Conservation (phyloP, 1,139 yeast species). For the Blastobotrys apis region DNA sequence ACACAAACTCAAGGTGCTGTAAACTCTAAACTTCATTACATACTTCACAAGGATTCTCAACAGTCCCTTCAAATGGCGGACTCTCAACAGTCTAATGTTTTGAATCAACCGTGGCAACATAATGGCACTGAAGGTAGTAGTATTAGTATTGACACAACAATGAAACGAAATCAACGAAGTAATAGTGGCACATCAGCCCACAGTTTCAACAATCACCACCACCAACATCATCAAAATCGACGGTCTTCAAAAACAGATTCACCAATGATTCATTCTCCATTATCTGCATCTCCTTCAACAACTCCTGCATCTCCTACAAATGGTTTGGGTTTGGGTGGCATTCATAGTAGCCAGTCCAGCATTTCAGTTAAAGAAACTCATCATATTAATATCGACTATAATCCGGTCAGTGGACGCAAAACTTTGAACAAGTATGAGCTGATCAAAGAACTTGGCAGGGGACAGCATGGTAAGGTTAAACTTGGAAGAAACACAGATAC, state of each 20-base stretch:
- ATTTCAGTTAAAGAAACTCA: constrained; percentile 74
- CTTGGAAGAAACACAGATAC: constrained; percentile 72
- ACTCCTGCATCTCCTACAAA: constrained; percentile 14
- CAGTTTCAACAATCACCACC: not conserved
- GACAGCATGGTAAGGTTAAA: constrained; percentile 97
- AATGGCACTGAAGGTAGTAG: too few relatives aligned
- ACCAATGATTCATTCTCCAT: constrained; percentile 9
- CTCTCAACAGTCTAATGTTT: not conserved
- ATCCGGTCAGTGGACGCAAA: constrained; percentile 80
- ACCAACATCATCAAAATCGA: constrained; percentile 1
- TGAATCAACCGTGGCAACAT: not conserved
- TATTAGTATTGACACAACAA: not conserved
- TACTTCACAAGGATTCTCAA: constrained; percentile 15
- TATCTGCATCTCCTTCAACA: constrained; percentile 13
- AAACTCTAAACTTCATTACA: constrained; percentile 16
- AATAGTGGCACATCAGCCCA: too few relatives aligned
- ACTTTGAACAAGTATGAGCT: constrained; percentile 89
- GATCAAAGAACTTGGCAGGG: constrained; percentile 80
- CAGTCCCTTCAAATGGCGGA: constrained; percentile 8
- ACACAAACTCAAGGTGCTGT: not conserved
- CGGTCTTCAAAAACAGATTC: not conserved
- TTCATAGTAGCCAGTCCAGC: constrained; percentile 12
- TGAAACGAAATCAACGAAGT: too few relatives aligned
- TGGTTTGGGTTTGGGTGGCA: not conserved
- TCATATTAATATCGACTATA: constrained; percentile 76